Base-by-base conservation (phyloP, 805 yeast genomes). In the Saccharomycodes ludwigii region DNA sequence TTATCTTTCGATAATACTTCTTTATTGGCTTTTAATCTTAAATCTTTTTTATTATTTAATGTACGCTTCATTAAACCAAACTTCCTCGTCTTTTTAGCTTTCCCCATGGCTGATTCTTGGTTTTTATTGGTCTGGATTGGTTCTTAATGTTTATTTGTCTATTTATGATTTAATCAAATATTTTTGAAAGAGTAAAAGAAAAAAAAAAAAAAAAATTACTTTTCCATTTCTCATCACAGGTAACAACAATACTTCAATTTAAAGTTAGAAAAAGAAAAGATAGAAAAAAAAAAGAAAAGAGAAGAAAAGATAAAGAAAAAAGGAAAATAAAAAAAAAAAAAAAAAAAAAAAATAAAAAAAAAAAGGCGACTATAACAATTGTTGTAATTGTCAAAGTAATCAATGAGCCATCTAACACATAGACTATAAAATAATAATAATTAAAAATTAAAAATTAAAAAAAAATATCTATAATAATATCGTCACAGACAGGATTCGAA, bases 401-500 rank as follows among this genome's bases (percentile, higher is more conserved):
- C n/a, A n/a, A n/a, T n/a, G n/a, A n/a, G n/a, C n/a, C n/a, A n/a
- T n/a, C n/a, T n/a, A n/a, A n/a, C n/a, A n/a, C n/a, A n/a, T n/a
- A n/a, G n/a, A n/a, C n/a, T n/a, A n/a, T n/a, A n/a, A n/a, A n/a
- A n/a, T n/a, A n/a, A n/a, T n/a, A n/a, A 6, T 7, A 3, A 6
- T 12, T 19, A 1, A 17, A 18, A 3, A 21, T 5, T 2, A 9
- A 24, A n/a, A 23, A 21, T 5, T 24, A 19, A 18, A 27, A 32
- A 29, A 17, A 17, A 36, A 37, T 28, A 27, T 33, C 44, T 56
- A 68, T 71, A 71, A 64, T 70, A 63, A 62, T 57, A 53, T 45
- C 94, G 95, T 80, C 81, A 83, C 93, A 79, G 93, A 82, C 94
- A 83, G 93, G 95, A 83, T 83, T 83, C 95, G 95, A 83, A 83